Conservation (phyloP, 2,329 filamentous ascomycete genomes). For the Didymellaceae sp. region DNA sequence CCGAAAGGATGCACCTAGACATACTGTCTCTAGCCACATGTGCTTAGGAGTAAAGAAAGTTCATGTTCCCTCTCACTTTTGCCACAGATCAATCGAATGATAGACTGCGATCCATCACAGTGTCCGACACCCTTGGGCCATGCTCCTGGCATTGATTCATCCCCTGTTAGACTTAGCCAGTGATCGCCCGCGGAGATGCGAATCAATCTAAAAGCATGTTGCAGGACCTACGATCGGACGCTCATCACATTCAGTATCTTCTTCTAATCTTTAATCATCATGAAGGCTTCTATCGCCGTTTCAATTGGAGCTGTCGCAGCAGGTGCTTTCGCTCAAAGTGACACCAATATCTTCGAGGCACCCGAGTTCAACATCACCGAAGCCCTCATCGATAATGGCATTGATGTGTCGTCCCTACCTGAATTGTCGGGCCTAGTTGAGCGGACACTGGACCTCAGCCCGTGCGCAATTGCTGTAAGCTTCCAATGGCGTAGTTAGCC, state of each 20-base stretch:
- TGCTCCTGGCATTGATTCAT: neutral
- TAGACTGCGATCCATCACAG: neutral
- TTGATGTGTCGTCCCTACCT: conserved; percentile 19
- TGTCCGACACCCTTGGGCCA: neutral
- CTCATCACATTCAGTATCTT: too few species aligned
- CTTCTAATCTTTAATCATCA: too few species aligned
- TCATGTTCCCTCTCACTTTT: neutral
- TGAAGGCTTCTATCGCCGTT: neutral
- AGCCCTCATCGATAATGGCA: neutral
- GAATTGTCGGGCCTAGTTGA: conserved; percentile 6
- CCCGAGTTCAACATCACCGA: neutral
- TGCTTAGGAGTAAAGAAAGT: neutral
- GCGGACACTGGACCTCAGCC: neutral
- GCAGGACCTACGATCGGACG: too few species aligned
- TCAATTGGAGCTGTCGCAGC: neutral
- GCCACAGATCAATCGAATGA: neutral
- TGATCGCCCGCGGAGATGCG: neutral
- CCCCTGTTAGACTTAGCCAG: neutral
- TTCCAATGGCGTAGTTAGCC: neutral
- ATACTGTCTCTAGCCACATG: neutral
- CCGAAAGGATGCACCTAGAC: neutral
- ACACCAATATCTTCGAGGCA: neutral
- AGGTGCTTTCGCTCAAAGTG: neutral
- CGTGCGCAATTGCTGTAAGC: conserved; percentile 26
- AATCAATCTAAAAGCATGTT: neutral